Evolutionary conservation across 2,329 filamentous ascomycete genomes (phyloP).

Genomic region (Exophiala sp.): DNA sequence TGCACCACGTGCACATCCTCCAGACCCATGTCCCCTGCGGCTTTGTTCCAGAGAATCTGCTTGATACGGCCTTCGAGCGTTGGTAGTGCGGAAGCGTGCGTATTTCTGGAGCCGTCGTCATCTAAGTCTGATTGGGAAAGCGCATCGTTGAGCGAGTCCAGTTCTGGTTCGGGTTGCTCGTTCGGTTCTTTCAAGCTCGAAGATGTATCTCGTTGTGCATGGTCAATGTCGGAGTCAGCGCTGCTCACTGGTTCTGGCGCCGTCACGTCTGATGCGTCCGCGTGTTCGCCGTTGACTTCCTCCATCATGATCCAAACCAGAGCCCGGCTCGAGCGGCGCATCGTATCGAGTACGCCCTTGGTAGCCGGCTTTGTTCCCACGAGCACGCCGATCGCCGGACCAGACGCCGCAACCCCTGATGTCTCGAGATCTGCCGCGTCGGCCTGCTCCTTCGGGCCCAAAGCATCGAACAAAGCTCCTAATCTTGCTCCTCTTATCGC

Average conservation of each 20-base stretch:
- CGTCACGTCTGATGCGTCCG: neutral
- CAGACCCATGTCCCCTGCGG: constrained; percentile 38
- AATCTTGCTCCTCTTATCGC: constrained; percentile 38
- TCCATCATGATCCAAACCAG: constrained; percentile 59
- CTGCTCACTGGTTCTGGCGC: neutral
- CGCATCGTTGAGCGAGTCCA: neutral
- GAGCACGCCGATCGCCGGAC: constrained; percentile 59
- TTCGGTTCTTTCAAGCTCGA: neutral
- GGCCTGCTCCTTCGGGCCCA: neutral
- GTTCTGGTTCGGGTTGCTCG: neutral
- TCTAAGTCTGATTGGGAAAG: neutral
- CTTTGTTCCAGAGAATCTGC: constrained; percentile 46
- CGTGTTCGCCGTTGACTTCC: constrained; percentile 33
- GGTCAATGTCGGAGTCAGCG: too few species aligned
- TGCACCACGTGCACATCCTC: constrained; percentile 39
- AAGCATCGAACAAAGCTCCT: constrained; percentile 2
- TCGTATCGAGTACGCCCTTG: constrained; percentile 69
- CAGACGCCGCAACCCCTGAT: neutral
- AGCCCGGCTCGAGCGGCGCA: constrained; percentile 65
- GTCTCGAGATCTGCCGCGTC: neutral
- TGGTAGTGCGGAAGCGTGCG: neutral
- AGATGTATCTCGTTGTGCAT: too few species aligned
- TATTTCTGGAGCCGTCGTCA: neutral
- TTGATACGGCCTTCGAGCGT: constrained; percentile 27
- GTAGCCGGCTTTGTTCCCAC: constrained; percentile 69